Conservation (phyloP, 1,284 basidiomycete species). For the Tylopilus microsporus region DNA sequence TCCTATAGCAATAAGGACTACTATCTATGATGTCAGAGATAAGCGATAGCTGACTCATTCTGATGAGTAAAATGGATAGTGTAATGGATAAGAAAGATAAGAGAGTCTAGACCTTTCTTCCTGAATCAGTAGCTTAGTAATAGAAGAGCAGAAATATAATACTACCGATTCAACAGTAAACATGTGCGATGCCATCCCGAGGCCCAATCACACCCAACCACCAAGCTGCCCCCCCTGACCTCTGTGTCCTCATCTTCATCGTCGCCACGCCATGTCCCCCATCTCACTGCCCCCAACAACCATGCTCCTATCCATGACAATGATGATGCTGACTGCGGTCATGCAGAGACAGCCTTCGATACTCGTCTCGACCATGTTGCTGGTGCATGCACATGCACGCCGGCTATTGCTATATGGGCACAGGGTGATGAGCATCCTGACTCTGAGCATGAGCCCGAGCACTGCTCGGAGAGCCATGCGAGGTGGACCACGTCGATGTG, state of each 20-base stretch:
- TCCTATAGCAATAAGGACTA: no score
- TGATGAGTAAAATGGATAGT: no score
- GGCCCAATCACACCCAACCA: conserved; percentile 12
- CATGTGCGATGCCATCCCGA: conserved; percentile 21
- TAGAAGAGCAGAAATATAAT: no score
- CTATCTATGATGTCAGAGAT: no score
- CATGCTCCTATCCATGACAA: conserved; percentile 35
- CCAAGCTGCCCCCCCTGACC: conserved; percentile 36
- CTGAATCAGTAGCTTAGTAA: no score
- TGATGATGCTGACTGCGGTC: conserved; percentile 29
- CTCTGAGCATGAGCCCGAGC: conserved; percentile 27
- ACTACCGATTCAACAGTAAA: conserved; percentile 6
- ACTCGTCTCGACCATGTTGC: conserved; percentile 21
- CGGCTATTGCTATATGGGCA: conserved; percentile 37
- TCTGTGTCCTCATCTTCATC: conserved; percentile 56
- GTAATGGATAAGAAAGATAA: no score
- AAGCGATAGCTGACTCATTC: no score
- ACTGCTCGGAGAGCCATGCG: conserved; percentile 26
- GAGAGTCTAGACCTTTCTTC: no score
- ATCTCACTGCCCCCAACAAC: conserved; percentile 41
- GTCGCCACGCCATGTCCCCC: conserved; percentile 48
- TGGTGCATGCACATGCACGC: conserved; percentile 27
- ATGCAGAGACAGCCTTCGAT: conserved; percentile 27
- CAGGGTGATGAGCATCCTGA: conserved; percentile 9
- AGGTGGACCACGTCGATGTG: conserved; percentile 16